Conservation (phyloP, 495 filamentous ascomycete species). For the Articulospora tetracladia region DNA sequence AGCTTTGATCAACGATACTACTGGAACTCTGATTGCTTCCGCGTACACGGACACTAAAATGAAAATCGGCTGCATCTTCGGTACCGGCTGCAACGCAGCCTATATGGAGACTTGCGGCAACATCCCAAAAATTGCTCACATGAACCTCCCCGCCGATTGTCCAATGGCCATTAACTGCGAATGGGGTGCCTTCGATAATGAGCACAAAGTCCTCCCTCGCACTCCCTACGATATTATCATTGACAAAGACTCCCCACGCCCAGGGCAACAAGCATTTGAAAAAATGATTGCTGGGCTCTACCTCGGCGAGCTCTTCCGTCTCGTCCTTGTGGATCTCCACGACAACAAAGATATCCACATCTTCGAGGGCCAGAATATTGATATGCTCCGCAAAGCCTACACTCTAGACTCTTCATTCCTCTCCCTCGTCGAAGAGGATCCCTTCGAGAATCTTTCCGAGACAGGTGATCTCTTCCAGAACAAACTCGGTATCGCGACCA, state of each 20-base stretch:
- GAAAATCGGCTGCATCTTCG: constrained; percentile 97
- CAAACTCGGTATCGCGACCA: constrained; percentile 65
- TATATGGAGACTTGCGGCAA: constrained; percentile 95
- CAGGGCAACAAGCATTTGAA: constrained; percentile 94
- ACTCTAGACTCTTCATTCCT: constrained; percentile 89
- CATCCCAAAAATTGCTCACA: constrained; percentile 89
- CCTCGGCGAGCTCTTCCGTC: constrained; percentile 90
- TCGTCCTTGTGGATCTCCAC: constrained; percentile 82
- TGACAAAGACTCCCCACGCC: constrained; percentile 89
- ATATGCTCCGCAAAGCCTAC: constrained; percentile 75
- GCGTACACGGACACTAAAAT: constrained; percentile 88
- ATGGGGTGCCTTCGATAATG: constrained; percentile 98
- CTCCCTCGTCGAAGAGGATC: constrained; percentile 93
- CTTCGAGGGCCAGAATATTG: constrained; percentile 79
- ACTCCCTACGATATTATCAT: constrained; percentile 83
- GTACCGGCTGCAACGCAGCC: constrained; percentile 96
- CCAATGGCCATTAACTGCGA: constrained; percentile 99
- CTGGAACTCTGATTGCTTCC: constrained; percentile 97
- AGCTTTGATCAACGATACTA: constrained; percentile 96
- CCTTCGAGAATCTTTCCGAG: constrained; percentile 89
- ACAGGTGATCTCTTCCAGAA: constrained; percentile 74
- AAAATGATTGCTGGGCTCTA: constrained; percentile 98
- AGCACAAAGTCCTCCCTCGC: constrained; percentile 85
- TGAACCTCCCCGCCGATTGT: constrained; percentile 84
- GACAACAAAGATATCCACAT: constrained; percentile 71